Percentiles rank a stretch among this genome's conserved stretches.
Evolutionary conservation across 2,329 filamentous ascomycete genomes (phyloP).

Genomic region (Zasmidium angulare): DNA sequence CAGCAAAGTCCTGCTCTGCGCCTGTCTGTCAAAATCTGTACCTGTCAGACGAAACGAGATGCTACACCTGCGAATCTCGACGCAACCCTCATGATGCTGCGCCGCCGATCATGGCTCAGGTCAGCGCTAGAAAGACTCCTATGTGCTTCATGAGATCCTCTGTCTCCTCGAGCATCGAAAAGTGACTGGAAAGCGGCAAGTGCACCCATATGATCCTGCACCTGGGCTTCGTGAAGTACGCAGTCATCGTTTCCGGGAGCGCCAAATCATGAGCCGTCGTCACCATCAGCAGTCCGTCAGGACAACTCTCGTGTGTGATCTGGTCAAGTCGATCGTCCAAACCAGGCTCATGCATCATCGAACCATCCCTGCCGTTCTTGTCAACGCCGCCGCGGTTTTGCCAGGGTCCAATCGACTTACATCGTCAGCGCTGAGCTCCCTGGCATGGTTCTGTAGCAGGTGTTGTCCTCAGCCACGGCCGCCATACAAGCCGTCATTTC

Average conservation of each 20-base stretch:
- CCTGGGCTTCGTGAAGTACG: not conserved
- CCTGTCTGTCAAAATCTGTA: not conserved
- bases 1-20: not conserved
- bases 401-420: not conserved
- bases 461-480: not conserved
- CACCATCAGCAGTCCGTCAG: not conserved
- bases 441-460: not conserved
- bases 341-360: not conserved
- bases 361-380: not conserved
- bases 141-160: constrained; percentile 1
- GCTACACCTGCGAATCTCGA: not conserved
- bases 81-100: not conserved
- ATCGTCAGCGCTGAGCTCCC: not conserved
- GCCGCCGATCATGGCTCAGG: not conserved
- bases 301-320: not conserved
- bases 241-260: not conserved
- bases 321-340: not conserved
- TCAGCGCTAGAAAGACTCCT: not conserved
- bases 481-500: not conserved
- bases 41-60: not conserved
- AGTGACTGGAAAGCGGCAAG: not conserved
- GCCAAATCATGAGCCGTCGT: not conserved
- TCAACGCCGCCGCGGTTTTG: not conserved
- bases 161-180: not conserved
- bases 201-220: not conserved